Evolutionary conservation across 306 rosid species (phyloP), one percentile per base, ranked within the genome.

Genomic region (Lotus japonicus): DNA sequence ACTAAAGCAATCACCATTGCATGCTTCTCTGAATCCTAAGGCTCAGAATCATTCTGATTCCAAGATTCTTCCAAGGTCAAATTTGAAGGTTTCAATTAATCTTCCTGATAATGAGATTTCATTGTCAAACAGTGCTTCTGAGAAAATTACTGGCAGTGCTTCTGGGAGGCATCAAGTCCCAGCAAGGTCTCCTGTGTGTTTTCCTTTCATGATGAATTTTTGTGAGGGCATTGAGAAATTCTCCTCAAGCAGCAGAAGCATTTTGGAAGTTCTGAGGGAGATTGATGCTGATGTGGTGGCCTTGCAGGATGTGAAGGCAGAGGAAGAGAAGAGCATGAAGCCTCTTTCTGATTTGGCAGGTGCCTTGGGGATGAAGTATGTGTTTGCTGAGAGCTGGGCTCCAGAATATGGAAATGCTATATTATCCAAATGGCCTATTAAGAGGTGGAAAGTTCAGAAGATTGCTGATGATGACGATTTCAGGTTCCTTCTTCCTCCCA

Each of bases 321-420:
- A 91, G 80, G 97, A 91, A 80, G 92, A 85, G 84, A 88, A 78
- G 70, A 67, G 80, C 11, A 91, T 91, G 97, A 86, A 74, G 80
- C 97, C 97, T 68, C 83, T 91, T 14, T 91, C 97, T 60, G 89
- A 84, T 73, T 83, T 91, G 79, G 97, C 97, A 59, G 75, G 56
- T 68, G 95, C 97, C 54, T 84, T 91, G 78, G 95, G 92, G 68
- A 91, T 91, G 97, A 75, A 81, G 5, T 91, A 82, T 78, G 97
- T 88, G 33, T 91, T 90, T 81, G 95, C 95, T 64, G 95, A 91
- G 73, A 90, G 97, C 80, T 90, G 97, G 97, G 97, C 97, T 43
- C 97, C 95, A 3, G 97, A 90, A 80, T 90, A 82, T 78, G 97
- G 97, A 7, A 90, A 88, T 76, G 97, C 97, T 16, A 86, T 90